Evolutionary conservation across 2,329 filamentous ascomycete species (phyloP).

Genomic region (Onygenales sp.): DNA sequence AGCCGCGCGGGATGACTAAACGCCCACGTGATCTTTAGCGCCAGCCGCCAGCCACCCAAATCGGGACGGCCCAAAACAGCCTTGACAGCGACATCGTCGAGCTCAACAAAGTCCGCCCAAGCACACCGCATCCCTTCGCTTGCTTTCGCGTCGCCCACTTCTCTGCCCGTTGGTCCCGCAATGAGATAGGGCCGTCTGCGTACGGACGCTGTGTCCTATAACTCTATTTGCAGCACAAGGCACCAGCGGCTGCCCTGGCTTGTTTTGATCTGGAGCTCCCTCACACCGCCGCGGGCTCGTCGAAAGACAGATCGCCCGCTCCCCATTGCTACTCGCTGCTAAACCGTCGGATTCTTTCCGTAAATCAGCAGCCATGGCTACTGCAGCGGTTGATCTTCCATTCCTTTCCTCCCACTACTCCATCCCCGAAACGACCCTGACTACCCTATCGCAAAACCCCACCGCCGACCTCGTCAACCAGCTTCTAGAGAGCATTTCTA

Average conservation of each 20-base stretch:
- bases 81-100: too few relatives aligned
- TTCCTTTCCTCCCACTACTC: conserved; percentile 51
- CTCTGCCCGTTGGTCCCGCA: background rate
- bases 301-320: background rate
- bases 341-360: conserved; percentile 20
- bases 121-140: background rate
- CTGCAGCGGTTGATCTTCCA: conserved; percentile 46
- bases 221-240: background rate
- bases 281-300: background rate
- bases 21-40: too few relatives aligned
- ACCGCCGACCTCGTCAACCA: conserved; percentile 69
- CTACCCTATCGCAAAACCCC: conserved; percentile 46
- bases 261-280: conserved; percentile 1
- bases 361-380: conserved; percentile 39
- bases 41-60: too few relatives aligned
- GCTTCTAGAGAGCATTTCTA: conserved; percentile 63
- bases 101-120: background rate
- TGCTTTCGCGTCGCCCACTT: background rate
- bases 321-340: background rate
- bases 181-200: background rate
- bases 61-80: too few relatives aligned
- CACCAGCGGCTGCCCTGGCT: background rate
- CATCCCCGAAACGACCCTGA: conserved; percentile 47
- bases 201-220: background rate
- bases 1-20: too few relatives aligned